Conservation (phyloP, 257 asterid species). For the Thymus mandschuricus region DNA sequence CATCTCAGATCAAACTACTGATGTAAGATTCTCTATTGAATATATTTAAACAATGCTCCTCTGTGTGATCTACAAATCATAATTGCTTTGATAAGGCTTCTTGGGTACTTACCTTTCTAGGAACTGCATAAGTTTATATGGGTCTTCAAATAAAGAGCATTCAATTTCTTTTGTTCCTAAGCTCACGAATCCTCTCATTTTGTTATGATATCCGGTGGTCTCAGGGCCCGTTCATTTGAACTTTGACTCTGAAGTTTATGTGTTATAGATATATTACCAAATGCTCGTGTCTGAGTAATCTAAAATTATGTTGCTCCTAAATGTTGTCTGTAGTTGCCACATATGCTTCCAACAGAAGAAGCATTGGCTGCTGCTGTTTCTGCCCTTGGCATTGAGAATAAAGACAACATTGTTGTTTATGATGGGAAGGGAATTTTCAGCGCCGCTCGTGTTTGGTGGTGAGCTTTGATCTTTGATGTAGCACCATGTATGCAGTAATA, state of each 20-base stretch:
- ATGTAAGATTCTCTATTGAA: slow-evolving; percentile 55
- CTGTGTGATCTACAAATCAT: not conserved
- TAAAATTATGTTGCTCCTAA: not conserved
- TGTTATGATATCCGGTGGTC: not conserved
- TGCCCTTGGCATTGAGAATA: slow-evolving; percentile 93
- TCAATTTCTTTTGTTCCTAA: not conserved
- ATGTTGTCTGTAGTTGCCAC: slow-evolving; percentile 75
- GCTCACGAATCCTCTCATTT: not conserved
- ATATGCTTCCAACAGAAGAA: slow-evolving; percentile 97
- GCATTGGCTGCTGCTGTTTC: slow-evolving; percentile 99
- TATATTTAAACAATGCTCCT: slow-evolving; percentile 3
- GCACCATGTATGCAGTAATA: not conserved
- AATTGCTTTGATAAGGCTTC: not conserved
- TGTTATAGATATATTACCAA: not conserved
- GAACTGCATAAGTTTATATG: not conserved
- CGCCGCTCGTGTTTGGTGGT: slow-evolving; percentile 92
- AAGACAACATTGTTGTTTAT: slow-evolving; percentile 85
- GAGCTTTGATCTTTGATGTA: slow-evolving; percentile 12
- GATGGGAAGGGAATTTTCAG: slow-evolving; percentile 99
- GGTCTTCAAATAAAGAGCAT: not conserved
- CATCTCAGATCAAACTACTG: slow-evolving; percentile 71
- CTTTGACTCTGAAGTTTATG: not conserved
- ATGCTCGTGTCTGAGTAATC: not conserved
- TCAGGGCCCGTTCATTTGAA: not conserved
- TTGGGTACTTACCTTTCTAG: not conserved